Evolutionary conservation across 306 rosid species (phyloP).

Genomic region (Hylodesmum podocarpum): DNA sequence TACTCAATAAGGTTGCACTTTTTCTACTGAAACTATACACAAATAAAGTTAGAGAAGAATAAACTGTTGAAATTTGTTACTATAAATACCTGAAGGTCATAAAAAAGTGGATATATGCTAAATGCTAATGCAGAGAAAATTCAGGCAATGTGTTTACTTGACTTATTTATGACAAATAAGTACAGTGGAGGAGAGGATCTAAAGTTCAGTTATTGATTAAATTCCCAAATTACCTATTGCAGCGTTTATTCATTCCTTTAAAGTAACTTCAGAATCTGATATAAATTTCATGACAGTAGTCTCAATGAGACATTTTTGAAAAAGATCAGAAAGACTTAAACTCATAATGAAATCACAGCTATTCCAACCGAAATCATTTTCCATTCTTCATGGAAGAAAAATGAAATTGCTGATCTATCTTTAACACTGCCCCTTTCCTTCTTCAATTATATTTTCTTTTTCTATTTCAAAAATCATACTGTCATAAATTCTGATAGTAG

Average conservation of each 20-base stretch:
- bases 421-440: background rate
- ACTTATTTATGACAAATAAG: background rate
- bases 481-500: background rate
- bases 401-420: background rate
- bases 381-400: background rate
- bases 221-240: background rate
- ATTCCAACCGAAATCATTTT: slow-evolving; percentile 13
- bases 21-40: slow-evolving; percentile 22
- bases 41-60: background rate
- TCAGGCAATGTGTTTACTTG: background rate
- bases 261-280: background rate
- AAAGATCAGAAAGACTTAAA: background rate
- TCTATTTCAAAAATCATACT: background rate
- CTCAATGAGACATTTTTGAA: background rate
- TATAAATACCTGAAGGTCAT: background rate
- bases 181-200: background rate
- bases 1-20: background rate
- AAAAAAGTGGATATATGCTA: background rate
- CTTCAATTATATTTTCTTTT: background rate
- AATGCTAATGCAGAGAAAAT: background rate
- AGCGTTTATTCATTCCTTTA: background rate
- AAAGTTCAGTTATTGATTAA: background rate
- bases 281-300: background rate
- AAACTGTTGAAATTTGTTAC: background rate
- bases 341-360: background rate